Conservation (phyloP, 2,329 filamentous ascomycete species). For the Botrytis cinerea region DNA sequence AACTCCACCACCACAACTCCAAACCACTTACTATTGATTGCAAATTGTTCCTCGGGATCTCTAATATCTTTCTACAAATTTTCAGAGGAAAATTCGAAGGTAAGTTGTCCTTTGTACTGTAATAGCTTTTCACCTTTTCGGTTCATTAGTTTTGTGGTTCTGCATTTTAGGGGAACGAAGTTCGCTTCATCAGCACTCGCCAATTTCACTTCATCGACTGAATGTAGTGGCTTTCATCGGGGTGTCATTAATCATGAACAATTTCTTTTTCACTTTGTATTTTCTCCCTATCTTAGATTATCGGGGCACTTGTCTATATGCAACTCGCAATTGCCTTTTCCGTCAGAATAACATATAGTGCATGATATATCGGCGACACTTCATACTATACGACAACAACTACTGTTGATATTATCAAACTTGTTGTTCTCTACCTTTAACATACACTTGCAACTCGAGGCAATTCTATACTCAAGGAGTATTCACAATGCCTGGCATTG, state of each 20-base stretch:
- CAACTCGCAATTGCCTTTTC: not conserved
- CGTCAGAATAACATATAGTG: too few species aligned
- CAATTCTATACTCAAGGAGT: too few species aligned
- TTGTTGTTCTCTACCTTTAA: not conserved
- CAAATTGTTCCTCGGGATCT: not conserved
- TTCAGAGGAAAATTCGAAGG: not conserved
- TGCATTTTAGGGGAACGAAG: not conserved
- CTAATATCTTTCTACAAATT: not conserved
- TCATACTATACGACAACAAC: not conserved
- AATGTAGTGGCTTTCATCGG: not conserved
- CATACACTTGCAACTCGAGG: not conserved
- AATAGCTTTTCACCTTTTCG: constrained; percentile 15
- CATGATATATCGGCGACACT: not conserved
- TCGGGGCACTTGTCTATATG: not conserved
- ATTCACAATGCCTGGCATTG: not conserved
- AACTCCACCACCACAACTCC: constrained; percentile 6
- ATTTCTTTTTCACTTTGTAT: not conserved
- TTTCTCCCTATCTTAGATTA: too few species aligned
- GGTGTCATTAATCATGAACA: not conserved
- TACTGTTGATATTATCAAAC: not conserved
- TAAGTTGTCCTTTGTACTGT: constrained; percentile 9
- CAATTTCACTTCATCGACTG: constrained; percentile 9
- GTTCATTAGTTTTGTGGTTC: not conserved
- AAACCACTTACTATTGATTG: not conserved
- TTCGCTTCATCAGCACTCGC: constrained; percentile 17